These are phyloP conservation scores for Fibroporia radiculosa DNA, from an alignment of 768 basidiomycete species.

Conservation along the genomic window DNA sequence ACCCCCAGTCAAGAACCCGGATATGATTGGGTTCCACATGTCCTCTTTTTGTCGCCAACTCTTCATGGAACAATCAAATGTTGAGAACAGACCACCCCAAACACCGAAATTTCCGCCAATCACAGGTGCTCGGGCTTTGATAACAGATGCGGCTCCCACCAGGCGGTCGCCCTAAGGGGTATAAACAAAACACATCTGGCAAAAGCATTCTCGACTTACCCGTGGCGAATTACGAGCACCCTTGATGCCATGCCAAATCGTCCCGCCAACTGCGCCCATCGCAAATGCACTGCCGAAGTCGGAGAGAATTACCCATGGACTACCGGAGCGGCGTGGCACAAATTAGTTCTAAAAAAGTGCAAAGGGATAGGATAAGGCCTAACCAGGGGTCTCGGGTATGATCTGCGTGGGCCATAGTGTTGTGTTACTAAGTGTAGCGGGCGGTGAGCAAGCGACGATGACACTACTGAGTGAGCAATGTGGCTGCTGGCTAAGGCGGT, in stretches of 20 bases:
- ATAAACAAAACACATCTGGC: background rate
- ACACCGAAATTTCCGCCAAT: constrained; percentile 96
- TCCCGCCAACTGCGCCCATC: constrained; percentile 97
- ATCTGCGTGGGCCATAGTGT: constrained; percentile 80
- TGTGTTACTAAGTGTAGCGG: constrained; percentile 6
- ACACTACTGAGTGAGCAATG: background rate
- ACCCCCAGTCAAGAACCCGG: constrained; percentile 98
- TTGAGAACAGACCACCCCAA: constrained; percentile 98
- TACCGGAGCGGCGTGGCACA: constrained; percentile 22
- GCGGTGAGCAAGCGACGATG: constrained; percentile 6
- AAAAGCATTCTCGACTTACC: constrained; percentile 37
- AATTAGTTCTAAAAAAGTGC: background rate
- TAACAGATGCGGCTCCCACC: constrained; percentile 88
- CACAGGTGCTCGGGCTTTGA: constrained; percentile 97
- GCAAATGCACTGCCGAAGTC: constrained; percentile 97
- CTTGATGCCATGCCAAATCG: constrained; percentile 98
- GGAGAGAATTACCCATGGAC: constrained; percentile 98
- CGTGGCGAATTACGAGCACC: constrained; percentile 94
- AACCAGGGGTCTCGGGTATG: constrained; percentile 93
- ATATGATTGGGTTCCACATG: constrained; percentile 98
- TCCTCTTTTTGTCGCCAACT: constrained; percentile 96
- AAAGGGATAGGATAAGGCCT: constrained; percentile 9
- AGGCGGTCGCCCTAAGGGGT: constrained; percentile 78
- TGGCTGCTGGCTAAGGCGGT: background rate
- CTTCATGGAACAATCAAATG: constrained; percentile 97